phyloP scores from a whole-genome alignment of 495 filamentous ascomycete species.

The Clavariopsis aquatica region DNA sequence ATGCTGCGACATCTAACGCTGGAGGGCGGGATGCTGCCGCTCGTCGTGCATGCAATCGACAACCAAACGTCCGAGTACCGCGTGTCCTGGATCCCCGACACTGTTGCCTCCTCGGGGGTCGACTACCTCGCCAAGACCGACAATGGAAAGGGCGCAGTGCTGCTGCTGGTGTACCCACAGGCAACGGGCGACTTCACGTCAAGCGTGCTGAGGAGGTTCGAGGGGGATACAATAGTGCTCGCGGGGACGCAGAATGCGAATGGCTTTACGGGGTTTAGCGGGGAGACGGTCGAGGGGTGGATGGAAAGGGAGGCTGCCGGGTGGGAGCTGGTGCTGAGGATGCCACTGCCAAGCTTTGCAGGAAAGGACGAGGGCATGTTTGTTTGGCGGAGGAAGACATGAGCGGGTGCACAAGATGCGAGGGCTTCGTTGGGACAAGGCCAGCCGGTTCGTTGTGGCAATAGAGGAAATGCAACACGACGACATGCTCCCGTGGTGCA shows the following conservation, averaged over 20 bases:
- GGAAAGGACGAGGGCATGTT: conserved; percentile 50
- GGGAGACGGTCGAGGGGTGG: conserved; percentile 57
- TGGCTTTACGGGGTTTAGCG: conserved; percentile 63
- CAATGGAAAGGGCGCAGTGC: conserved; percentile 42
- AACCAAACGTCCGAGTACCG: conserved; percentile 58
- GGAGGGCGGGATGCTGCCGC: conserved; percentile 41
- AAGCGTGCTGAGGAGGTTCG: conserved; percentile 53
- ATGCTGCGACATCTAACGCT: conserved; percentile 50
- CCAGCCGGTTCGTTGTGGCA: too few species aligned
- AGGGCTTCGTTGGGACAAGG: not conserved
- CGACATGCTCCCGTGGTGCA: too few species aligned
- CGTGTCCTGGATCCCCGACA: conserved; percentile 61
- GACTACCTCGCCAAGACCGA: conserved; percentile 48
- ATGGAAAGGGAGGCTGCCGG: conserved; percentile 49
- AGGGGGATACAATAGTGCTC: conserved; percentile 59
- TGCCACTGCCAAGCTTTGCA: conserved; percentile 49
- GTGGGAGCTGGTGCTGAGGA: conserved; percentile 39
- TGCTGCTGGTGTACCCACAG: conserved; percentile 64
- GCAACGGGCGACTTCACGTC: conserved; percentile 58
- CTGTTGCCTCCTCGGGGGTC: conserved; percentile 51
- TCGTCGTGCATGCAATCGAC: conserved; percentile 52
- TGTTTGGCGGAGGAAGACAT: conserved; percentile 46
- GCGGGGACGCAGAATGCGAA: conserved; percentile 66
- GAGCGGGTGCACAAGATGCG: too few species aligned
- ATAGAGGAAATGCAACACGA: too few species aligned